phyloP scores from a whole-genome alignment of 495 filamentous ascomycete genomes.

The Clavariopsis aquatica region DNA sequence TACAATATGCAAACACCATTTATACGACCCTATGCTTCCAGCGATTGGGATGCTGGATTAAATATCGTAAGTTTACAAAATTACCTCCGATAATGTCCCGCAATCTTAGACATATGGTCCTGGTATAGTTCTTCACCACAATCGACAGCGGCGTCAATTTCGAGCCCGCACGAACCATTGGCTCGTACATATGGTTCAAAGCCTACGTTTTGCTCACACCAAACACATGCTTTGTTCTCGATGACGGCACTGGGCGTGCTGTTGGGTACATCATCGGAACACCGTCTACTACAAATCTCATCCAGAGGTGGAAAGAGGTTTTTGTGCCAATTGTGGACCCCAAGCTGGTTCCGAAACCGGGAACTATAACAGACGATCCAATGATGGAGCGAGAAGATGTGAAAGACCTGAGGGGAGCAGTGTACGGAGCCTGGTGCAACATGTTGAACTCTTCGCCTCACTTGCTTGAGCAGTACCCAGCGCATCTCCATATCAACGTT shows the following conservation, averaged over 20 bases:
- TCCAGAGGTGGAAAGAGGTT: not conserved
- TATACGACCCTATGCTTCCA: not conserved
- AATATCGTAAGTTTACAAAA: not conserved
- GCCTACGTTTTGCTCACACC: constrained; percentile 25
- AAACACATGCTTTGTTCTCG: constrained; percentile 27
- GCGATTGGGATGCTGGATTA: not conserved
- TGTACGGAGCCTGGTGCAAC: constrained; percentile 11
- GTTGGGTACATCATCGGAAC: constrained; percentile 35
- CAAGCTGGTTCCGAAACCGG: constrained; percentile 10
- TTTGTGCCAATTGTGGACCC: constrained; percentile 17
- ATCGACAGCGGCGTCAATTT: constrained; percentile 8
- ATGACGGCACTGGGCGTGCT: constrained; percentile 16
- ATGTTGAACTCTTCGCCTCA: constrained; percentile 8
- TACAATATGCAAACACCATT: not conserved
- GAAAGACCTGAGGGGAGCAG: constrained; percentile 1
- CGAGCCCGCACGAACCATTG: constrained; percentile 28
- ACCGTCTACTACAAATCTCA: constrained; percentile 4
- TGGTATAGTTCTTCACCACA: constrained; percentile 21
- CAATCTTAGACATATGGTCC: not conserved
- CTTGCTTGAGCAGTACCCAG: constrained; percentile 23
- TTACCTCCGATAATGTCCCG: not conserved
- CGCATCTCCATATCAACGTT: constrained; percentile 31
- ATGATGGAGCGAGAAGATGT: constrained; percentile 6
- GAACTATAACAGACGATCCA: not conserved
- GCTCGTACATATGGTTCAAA: constrained; percentile 27